These are phyloP conservation scores for Yamadazyma mexicana DNA, from an alignment of 1,139 yeast genomes.

Conservation along the genomic window DNA sequence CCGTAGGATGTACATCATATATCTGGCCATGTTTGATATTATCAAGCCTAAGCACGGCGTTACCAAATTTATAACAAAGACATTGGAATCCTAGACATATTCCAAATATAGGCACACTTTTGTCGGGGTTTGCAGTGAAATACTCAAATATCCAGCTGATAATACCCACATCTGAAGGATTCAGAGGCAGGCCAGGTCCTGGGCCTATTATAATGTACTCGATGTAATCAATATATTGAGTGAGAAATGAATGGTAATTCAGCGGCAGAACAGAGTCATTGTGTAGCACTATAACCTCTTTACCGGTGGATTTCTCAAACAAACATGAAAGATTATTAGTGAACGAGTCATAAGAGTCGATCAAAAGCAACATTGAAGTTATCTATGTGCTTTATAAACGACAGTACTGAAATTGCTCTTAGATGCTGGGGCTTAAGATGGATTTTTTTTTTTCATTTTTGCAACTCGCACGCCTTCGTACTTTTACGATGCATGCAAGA, in stretches of 20 bases:
- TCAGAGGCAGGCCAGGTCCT: slow-evolving; percentile 91
- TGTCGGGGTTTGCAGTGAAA: slow-evolving; percentile 18
- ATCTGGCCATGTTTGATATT: slow-evolving; percentile 86
- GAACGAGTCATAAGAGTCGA: slow-evolving; percentile 95
- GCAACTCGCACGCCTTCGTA: not conserved
- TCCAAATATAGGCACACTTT: slow-evolving; percentile 72
- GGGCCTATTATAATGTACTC: slow-evolving; percentile 90
- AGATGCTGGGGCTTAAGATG: too few relatives aligned
- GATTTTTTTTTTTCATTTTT: not conserved
- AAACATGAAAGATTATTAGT: slow-evolving; percentile 76
- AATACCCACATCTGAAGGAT: slow-evolving; percentile 68
- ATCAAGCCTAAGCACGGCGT: slow-evolving; percentile 50
- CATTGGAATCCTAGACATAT: slow-evolving; percentile 93
- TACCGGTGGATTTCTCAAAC: slow-evolving; percentile 53
- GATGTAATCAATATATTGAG: slow-evolving; percentile 46
- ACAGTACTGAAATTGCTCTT: too few relatives aligned
- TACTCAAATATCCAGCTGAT: slow-evolving; percentile 52
- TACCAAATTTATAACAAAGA: slow-evolving; percentile 68
- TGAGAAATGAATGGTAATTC: slow-evolving; percentile 35
- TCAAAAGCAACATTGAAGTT: slow-evolving; percentile 57
- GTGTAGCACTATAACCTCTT: slow-evolving; percentile 66
- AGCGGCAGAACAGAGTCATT: slow-evolving; percentile 59
- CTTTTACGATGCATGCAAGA: too few relatives aligned
- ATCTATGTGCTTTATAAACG: not conserved
- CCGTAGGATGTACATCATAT: slow-evolving; percentile 45